Evolutionary conservation across 1,139 yeast species (phyloP), one percentile per base, ranked within the genome.

Genomic region (Protomyces pachydermus): DNA sequence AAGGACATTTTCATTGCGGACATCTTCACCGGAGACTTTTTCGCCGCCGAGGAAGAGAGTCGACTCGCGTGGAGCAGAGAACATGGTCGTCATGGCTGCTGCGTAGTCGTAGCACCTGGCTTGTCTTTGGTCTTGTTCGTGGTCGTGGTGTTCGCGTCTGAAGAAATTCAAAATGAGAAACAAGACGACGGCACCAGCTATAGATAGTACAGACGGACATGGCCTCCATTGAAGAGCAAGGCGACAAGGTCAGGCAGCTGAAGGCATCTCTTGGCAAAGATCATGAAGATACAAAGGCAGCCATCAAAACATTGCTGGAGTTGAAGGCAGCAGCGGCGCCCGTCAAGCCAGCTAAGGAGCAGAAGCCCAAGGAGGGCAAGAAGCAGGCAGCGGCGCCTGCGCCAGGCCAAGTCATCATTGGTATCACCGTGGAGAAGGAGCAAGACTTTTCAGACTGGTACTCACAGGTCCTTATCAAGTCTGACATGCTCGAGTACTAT

Each of bases 381-480:
- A 46, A 51, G 56, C 58, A 54, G 25, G 63, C 51, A 18, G 55
- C 32, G 23, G 66, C 61, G 4, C 56, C 55, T 18, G 56, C 46
- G 12, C 52, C 53, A 10, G 65, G 90, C 74, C 96, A 97, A 65
- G 93, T 93, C 72, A 80, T 93, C 73, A 90, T 93, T 71, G 98
- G 98, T 76, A 91, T 95, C 74, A 95, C 98, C 56, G 95, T 88
- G 61, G 96, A 91, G 76, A 95, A 93, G 79, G 82, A 86, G 68
- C 81, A 84, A 72, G 98, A 95, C 74, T 95, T 95, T 81, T 85
- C 98, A 67, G 85, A 91, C 63, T 95, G 99, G 99, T 95, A 93
- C 80, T 91, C 91, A 70, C 98, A 95, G 80, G 87, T 95, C 66
- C 82, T 91, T 69, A 87, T 93, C 72, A 95, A 95, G 80, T 95